A percentile compares a stretch with the other conserved stretches of the same genome.
Conservation (phyloP, 139 green algal species). For the Medakamo hakoo region DNA sequence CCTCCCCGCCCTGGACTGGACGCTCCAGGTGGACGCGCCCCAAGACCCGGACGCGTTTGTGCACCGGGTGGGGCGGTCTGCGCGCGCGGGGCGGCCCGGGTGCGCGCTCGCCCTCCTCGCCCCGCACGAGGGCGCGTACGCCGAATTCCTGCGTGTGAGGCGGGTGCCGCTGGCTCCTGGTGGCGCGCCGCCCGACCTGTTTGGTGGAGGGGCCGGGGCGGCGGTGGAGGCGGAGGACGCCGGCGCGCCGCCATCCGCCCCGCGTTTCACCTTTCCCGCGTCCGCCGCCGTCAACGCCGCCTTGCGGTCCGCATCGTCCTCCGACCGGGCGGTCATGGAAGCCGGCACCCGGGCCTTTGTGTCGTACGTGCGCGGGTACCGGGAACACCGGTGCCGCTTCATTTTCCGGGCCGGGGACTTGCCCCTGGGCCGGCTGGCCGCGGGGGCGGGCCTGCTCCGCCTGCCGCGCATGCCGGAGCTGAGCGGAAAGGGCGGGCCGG, state of each 20-base stretch:
- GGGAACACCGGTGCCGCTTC: constrained; percentile 91
- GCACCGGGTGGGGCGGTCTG: constrained; percentile 74
- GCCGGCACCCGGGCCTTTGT: constrained; percentile 77
- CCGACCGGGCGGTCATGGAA: constrained; percentile 62
- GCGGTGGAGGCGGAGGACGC: background rate
- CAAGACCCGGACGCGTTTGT: constrained; percentile 77
- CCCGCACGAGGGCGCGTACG: constrained; percentile 63
- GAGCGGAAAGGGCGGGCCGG: constrained; percentile 22
- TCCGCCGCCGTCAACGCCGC: background rate
- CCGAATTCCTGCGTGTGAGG: constrained; percentile 70
- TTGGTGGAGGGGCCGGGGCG: constrained; percentile 1
- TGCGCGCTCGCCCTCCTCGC: constrained; percentile 55
- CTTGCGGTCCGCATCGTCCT: background rate
- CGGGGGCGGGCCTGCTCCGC: constrained; percentile 58
- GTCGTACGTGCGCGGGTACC: constrained; percentile 86
- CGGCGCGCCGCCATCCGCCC: no score
- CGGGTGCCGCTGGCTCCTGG: constrained; percentile 29
- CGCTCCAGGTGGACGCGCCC: constrained; percentile 69
- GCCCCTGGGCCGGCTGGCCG: constrained; percentile 54
- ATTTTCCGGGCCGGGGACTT: constrained; percentile 75
- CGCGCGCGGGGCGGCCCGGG: constrained; percentile 72
- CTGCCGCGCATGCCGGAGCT: constrained; percentile 87
- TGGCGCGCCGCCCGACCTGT: no score
- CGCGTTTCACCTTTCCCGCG: background rate
- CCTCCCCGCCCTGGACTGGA: constrained; percentile 74